A percentile compares a stretch with the other conserved stretches of the same genome.
Conservation (phyloP, 768 basidiomycete species). For the Amanita muscaria region DNA sequence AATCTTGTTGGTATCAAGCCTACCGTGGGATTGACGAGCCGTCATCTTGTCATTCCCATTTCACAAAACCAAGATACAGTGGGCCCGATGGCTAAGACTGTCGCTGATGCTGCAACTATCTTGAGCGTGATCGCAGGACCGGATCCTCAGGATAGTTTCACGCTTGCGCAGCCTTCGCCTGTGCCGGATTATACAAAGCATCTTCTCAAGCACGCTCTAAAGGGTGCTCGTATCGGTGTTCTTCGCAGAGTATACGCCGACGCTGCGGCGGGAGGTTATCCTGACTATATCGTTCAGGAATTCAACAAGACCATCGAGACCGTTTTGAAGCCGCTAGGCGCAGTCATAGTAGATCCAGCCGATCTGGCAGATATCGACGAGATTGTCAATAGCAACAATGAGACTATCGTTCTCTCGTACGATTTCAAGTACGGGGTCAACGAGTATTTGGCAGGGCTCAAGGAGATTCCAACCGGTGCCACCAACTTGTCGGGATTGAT, state of each 20-base stretch:
- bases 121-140: slow-evolving; percentile 48
- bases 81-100: slow-evolving; percentile 45
- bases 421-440: slow-evolving; percentile 47
- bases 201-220: slow-evolving; percentile 36
- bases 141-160: slow-evolving; percentile 48
- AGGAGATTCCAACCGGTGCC: slow-evolving; percentile 45
- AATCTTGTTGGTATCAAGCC: slow-evolving; percentile 55
- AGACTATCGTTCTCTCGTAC: slow-evolving; percentile 41
- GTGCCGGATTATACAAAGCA: slow-evolving; percentile 52
- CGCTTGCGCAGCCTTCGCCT: slow-evolving; percentile 38
- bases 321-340: slow-evolving; percentile 30
- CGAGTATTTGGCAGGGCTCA: background rate
- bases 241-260: slow-evolving; percentile 34
- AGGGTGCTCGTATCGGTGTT: slow-evolving; percentile 46
- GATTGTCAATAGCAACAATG: slow-evolving; percentile 39
- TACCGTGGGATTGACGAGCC: slow-evolving; percentile 49
- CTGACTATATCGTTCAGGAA: slow-evolving; percentile 13
- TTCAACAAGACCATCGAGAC: slow-evolving; percentile 32
- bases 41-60: slow-evolving; percentile 45
- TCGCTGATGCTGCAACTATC: slow-evolving; percentile 47
- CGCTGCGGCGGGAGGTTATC: slow-evolving; percentile 23
- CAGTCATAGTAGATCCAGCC: slow-evolving; percentile 38
- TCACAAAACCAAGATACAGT: slow-evolving; percentile 51
- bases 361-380: slow-evolving; percentile 50
- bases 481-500: slow-evolving; percentile 49